Evolutionary conservation across 2,329 filamentous ascomycete species (phyloP).

Genomic region (Pyrenochaeta sp.): DNA sequence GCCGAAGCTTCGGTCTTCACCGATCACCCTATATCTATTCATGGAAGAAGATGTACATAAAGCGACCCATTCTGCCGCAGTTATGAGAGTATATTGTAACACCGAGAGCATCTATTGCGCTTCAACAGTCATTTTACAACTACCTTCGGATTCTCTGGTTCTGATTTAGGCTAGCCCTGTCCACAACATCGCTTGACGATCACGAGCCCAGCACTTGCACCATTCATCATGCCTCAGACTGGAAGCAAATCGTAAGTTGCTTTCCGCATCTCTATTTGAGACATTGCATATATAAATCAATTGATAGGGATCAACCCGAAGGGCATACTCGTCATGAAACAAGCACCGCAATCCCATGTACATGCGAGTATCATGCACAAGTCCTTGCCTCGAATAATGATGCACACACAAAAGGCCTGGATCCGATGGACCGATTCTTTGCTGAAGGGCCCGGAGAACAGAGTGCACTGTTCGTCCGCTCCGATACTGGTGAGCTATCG

Average conservation of each 20-base stretch:
- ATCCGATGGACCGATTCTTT: constrained; percentile 34
- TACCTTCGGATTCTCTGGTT: too few species aligned
- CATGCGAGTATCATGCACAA: constrained; percentile 19
- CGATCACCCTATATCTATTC: not conserved
- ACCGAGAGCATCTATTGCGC: too few species aligned
- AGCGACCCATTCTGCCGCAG: too few species aligned
- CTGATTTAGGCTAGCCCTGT: too few species aligned
- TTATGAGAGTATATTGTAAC: too few species aligned
- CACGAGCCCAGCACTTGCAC: not conserved
- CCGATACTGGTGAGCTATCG: constrained; percentile 24
- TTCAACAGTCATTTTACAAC: too few species aligned
- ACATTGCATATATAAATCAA: not conserved
- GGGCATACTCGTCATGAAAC: not conserved
- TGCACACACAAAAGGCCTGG: constrained; percentile 2
- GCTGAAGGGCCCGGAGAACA: constrained; percentile 29
- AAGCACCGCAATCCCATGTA: not conserved
- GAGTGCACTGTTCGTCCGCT: constrained; percentile 26
- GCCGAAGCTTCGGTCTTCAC: not conserved
- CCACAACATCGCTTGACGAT: not conserved
- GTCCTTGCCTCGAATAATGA: constrained; percentile 9
- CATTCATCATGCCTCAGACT: not conserved
- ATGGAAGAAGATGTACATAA: too few species aligned
- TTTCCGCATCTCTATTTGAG: not conserved
- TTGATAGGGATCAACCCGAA: not conserved
- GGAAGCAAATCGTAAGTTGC: not conserved